These are phyloP conservation scores for Lactarius tabidus DNA, from an alignment of 768 basidiomycete genomes.

Conservation along the genomic window DNA sequence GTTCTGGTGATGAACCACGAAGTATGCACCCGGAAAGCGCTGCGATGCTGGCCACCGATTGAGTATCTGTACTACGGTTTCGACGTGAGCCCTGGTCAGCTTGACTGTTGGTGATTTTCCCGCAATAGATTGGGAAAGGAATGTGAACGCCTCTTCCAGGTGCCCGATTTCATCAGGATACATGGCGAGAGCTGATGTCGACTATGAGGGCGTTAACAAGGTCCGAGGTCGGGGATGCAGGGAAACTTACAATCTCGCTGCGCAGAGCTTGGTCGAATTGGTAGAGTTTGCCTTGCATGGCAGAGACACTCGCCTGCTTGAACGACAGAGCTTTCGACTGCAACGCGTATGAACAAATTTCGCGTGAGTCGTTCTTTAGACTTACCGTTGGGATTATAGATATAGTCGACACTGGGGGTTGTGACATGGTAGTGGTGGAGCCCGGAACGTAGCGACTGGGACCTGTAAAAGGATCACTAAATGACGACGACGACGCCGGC, in stretches of 20 bases:
- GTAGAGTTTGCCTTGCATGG: constrained; percentile 74
- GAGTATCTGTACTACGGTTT: constrained; percentile 58
- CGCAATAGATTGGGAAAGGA: constrained; percentile 49
- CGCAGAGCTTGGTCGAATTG: constrained; percentile 69
- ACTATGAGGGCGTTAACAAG: constrained; percentile 38
- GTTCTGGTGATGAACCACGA: not conserved
- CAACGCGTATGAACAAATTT: not conserved
- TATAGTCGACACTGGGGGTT: not conserved
- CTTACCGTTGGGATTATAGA: constrained; percentile 25
- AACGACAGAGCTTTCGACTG: constrained; percentile 70
- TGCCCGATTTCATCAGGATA: constrained; percentile 55
- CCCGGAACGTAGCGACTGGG: constrained; percentile 21
- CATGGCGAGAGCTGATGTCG: constrained; percentile 67
- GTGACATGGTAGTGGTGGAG: constrained; percentile 3
- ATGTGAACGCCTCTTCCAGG: constrained; percentile 60
- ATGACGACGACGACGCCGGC: constrained; percentile 30
- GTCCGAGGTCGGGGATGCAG: not conserved
- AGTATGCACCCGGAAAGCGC: constrained; percentile 61
- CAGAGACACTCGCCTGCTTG: constrained; percentile 75
- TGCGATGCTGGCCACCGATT: constrained; percentile 71
- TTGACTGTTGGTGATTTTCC: constrained; percentile 32
- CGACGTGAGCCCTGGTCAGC: constrained; percentile 49
- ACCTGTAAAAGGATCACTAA: constrained; percentile 26
- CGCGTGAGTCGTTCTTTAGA: not conserved
- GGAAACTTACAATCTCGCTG: constrained; percentile 58